Base-by-base conservation (phyloP, 2,329 filamentous ascomycete genomes). In the Biscogniauxia mediterranea region DNA sequence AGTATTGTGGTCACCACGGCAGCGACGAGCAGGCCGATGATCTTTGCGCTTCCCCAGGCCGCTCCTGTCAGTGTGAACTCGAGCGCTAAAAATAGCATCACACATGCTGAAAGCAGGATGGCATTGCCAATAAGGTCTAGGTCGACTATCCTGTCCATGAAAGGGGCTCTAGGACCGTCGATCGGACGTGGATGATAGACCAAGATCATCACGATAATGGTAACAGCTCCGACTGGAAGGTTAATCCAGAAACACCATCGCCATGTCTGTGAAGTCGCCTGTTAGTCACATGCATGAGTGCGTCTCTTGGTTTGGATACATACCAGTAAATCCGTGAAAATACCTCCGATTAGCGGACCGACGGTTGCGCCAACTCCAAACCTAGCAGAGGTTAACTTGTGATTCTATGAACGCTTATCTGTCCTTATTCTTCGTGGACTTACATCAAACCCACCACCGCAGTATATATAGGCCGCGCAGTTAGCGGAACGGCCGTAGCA, bases 1-100 rank as follows among this genome's bases (percentile, higher is more conserved):
- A 64, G 42, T 11, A 71, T 54, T 2, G 66, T 50, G 2, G 72
- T 66, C 6, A 70, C 62, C 8, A 61, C 68, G 9, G 66, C 64
- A 2, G 71, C 70, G 9, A 61, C 59, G 15, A 78, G 64, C 0
- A 77, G 65, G 0, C 76, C 77, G 55, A 83, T 79, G 57, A 83
- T 76, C 13, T 75, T 77, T 21, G 71, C 73, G 63, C 75, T 76
- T 25, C 67, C 70, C 81, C 81, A 84, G 1, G 75, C 50, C 49
- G 80, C 77, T 32, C 71, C 77, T 15, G 75, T 76, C 3, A 79
- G 77, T 19, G 79, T 79, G 73, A 75, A 79, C 57, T 83, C 77
- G 19, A 84, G 70, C 0, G 81, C 81, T 1, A 84, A 72, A 60
- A 84, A 74, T 6, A 82, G 66, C 68, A 79, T 78, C 55, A 82